Conservation (phyloP, 306 rosid genomes). For the Prunus salicina region DNA sequence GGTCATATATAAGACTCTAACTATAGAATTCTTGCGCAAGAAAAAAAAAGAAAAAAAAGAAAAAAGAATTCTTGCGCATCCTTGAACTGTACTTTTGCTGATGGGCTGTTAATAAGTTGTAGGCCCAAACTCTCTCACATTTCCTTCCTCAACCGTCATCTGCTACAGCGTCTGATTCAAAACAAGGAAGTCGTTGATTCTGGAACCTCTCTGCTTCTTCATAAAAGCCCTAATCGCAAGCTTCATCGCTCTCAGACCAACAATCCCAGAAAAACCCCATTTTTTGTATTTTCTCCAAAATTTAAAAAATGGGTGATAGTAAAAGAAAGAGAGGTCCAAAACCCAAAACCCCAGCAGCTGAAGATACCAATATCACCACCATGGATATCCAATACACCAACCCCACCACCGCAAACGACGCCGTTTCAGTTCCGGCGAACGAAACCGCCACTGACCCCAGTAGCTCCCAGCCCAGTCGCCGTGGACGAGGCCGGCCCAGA, state of each 20-base stretch:
- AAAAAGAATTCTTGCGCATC: too few relatives aligned
- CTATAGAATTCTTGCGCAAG: fast-evolving
- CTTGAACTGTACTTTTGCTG: background rate
- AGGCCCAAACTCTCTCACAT: background rate
- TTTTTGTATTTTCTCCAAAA: background rate
- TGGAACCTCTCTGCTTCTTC: background rate
- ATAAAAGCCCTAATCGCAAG: background rate
- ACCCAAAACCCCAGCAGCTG: slow-evolving; percentile 31
- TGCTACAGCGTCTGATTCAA: background rate
- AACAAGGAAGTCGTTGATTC: background rate
- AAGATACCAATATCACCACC: slow-evolving; percentile 12
- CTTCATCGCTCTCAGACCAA: background rate
- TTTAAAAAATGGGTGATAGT: slow-evolving; percentile 35
- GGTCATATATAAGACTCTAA: too few relatives aligned
- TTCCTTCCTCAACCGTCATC: background rate
- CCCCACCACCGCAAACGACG: slow-evolving; percentile 22
- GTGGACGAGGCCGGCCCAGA: slow-evolving; percentile 40
- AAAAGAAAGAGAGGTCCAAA: slow-evolving; percentile 58
- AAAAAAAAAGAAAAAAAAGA: too few relatives aligned
- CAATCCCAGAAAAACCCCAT: background rate
- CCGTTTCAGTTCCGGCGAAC: slow-evolving; percentile 19
- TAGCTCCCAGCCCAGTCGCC: slow-evolving; percentile 25
- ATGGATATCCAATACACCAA: slow-evolving; percentile 20
- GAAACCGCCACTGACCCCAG: slow-evolving; percentile 16
- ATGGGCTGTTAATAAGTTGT: background rate